Evolutionary conservation across 306 rosid genomes (phyloP), one percentile per base, ranked within the genome.

Genomic region (Canavalia ensiformis): DNA sequence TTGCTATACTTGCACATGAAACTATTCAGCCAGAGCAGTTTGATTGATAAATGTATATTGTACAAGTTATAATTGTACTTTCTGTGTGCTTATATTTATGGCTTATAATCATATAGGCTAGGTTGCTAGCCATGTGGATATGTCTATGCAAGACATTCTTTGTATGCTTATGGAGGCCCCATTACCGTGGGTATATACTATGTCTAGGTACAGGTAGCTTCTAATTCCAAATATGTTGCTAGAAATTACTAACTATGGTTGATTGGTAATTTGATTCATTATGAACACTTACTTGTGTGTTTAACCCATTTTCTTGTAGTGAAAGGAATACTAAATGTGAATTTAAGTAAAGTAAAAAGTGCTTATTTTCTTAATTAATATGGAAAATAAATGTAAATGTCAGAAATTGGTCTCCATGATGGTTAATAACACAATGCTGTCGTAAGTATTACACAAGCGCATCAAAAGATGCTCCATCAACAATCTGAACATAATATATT

Each of bases 111-210:
- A 77, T 31, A 58, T 57, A 70, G 74, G 68, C 67, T 80, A 78
- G 65, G 81, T 77, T 80, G 85, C 50, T 58, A 59, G 81, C 79
- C 90, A 85, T 85, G 90, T 78, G 88, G 73, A 68, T 74, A 54
- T 72, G 84, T 75, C 82, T 77, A 68, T 58, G 49, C 62, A 51
- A 6, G 67, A 84, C 87, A 76, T 81, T 79, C 71, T 69, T 57
- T 65, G 57, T 51, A 66, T 66, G 76, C 37, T 49, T 47, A 65
- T 73, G 83, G 76, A 70, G 77, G 64, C 64, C 72, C 62, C 50
- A 68, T 50, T 54, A 35, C 42, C 37, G 13, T 59, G 68, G 81
- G 73, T 45, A 18, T 49, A 50, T 75, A 68, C 76, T 30, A 54
- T 67, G 68, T 69, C 49, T 44, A 31, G 74, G 69, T 42, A 60